phyloP scores from a whole-genome alignment of 2,329 filamentous ascomycete species.

The Ploettnerulaceae sp. region DNA sequence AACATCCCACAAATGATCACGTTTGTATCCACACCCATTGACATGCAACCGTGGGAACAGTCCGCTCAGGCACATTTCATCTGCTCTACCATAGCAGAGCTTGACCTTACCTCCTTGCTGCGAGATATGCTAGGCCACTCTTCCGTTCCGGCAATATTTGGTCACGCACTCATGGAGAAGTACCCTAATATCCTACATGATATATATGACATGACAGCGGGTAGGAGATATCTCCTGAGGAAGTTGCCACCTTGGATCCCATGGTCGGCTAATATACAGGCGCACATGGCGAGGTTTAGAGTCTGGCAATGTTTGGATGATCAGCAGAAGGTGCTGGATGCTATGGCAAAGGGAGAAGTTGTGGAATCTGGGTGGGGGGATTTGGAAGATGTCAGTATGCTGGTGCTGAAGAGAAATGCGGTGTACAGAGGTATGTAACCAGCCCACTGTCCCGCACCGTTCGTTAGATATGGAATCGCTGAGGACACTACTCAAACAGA shows the following conservation, averaged over 20 bases:
- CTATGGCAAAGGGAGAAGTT: constrained; percentile 39
- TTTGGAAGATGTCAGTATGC: constrained; percentile 10
- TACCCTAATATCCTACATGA: constrained; percentile 50
- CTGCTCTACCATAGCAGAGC: constrained; percentile 45
- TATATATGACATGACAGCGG: constrained; percentile 49
- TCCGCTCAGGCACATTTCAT: constrained; percentile 40
- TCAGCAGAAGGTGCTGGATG: constrained; percentile 40
- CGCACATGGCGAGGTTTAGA: constrained; percentile 42
- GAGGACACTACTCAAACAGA: constrained; percentile 21
- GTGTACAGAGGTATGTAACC: constrained; percentile 5
- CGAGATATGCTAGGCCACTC: constrained; percentile 52
- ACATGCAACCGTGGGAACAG: constrained; percentile 59
- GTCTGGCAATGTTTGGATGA: constrained; percentile 38
- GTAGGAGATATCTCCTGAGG: constrained; percentile 48
- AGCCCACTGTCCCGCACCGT: constrained; percentile 18
- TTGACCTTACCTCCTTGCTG: constrained; percentile 47
- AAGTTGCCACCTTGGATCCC: constrained; percentile 53
- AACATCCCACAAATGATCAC: constrained; percentile 53
- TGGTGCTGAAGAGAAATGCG: constrained; percentile 1
- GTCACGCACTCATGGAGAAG: constrained; percentile 45
- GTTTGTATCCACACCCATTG: constrained; percentile 53
- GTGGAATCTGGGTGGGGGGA: constrained; percentile 33
- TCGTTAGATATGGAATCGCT: too few relatives aligned
- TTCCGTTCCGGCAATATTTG: constrained; percentile 47
- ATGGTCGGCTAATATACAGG: constrained; percentile 44